Conservation (phyloP, 768 basidiomycete genomes). For the Tylopilus subfusipes region DNA sequence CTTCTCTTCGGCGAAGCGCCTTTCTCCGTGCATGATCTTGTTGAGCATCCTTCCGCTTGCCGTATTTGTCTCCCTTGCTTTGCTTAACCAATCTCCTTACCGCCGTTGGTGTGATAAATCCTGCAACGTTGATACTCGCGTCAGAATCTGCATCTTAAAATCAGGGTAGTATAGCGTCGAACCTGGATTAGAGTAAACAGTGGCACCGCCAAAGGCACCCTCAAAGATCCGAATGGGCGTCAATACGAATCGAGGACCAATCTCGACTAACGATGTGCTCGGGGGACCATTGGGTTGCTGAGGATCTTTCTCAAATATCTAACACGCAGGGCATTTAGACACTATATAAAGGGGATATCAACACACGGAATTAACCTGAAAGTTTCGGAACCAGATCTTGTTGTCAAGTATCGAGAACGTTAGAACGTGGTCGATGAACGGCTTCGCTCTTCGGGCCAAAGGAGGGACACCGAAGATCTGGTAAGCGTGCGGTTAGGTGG, state of each 20-base stretch:
- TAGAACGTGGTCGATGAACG: constrained; percentile 96
- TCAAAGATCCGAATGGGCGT: constrained; percentile 98
- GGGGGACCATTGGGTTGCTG: constrained; percentile 81
- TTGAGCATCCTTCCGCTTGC: constrained; percentile 74
- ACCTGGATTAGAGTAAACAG: constrained; percentile 95
- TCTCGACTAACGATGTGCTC: constrained; percentile 88
- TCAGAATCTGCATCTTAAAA: background rate
- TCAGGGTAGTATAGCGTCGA: constrained; percentile 19
- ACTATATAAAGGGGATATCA: background rate
- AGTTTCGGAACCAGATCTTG: constrained; percentile 99
- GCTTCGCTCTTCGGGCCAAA: constrained; percentile 86
- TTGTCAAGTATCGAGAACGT: constrained; percentile 94
- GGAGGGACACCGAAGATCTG: constrained; percentile 96
- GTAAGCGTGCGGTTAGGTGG: constrained; percentile 1
- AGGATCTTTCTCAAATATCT: constrained; percentile 96
- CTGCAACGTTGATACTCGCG: constrained; percentile 37
- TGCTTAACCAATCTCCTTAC: constrained; percentile 66
- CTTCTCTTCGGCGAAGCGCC: constrained; percentile 57
- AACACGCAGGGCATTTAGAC: background rate
- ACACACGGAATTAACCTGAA: constrained; percentile 60
- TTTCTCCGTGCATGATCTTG: constrained; percentile 61
- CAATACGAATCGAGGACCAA: constrained; percentile 95
- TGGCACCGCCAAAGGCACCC: constrained; percentile 92
- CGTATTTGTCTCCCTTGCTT: constrained; percentile 79
- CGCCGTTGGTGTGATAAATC: constrained; percentile 88